Evolutionary conservation across 192 early-diverging fungal genomes (phyloP), one percentile per base, ranked within the genome.

Genomic region (Coemansia sp.): DNA sequence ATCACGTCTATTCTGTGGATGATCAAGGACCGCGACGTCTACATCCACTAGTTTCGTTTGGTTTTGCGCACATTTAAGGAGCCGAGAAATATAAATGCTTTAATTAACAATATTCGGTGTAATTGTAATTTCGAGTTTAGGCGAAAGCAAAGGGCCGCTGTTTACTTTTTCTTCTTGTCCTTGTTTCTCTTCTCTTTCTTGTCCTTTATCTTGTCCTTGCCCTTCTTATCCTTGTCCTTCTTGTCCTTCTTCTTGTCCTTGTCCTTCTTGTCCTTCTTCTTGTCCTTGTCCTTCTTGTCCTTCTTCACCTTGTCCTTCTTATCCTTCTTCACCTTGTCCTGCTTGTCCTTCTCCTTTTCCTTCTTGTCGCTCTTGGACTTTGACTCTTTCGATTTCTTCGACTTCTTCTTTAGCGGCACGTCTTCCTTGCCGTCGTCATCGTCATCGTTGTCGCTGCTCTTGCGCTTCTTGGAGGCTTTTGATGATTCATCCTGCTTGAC

Each of bases 1-100:
- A 64, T 85, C 82, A 86, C 78, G 55, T 67, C 64, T 19, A 72
- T 72, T 36, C 18, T 72, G 60, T 78, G 75, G 75, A 78, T 78
- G 75, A 70, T 69, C 45, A 69, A 64, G 60, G 75, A 72, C 25
- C 75, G 75, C 58, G 68, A 71, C 46, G 6, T 72, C 7, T 78
- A 78, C 48, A 56, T 78, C 22, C 36, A 64, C 16, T 72, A 72
- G 50, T 20, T 55, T 58, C 30, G 28, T 34, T 60, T 14, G 29
- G n/a, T 16, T 49, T 28, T n/a, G 11, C 29, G 24, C 3, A 11
- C 7, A 54, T 50, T 30, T 59, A 59, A 42, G 32, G 39, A 49
- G 46, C 23, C n/a, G 18, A 20, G 28, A 34, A 55, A 55, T 27
- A 28, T 57, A 50, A 25, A 55, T 55, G 9, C 6, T 23, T 23